phyloP scores from a whole-genome alignment of 345 rosid species.

The Mangifera indica region DNA sequence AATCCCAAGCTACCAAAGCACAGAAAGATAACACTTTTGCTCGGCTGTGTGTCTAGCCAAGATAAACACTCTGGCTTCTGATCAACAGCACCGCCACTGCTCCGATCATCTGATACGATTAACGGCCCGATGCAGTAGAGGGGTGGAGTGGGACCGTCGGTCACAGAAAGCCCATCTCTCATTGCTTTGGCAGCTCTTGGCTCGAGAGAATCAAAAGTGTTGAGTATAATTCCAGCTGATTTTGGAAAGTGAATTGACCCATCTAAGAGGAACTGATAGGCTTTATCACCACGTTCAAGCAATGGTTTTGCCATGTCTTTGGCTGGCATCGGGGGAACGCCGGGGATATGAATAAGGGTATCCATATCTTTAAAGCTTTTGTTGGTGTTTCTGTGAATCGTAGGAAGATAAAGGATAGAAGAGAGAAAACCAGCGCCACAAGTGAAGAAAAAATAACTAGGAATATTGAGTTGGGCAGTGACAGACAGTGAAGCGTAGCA shows the following conservation, averaged over 20 bases:
- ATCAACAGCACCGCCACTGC: too few relatives aligned
- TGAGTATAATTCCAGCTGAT: constrained; percentile 24
- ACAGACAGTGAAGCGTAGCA: too few relatives aligned
- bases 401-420: too few relatives aligned
- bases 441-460: too few relatives aligned
- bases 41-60: too few relatives aligned
- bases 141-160: constrained; percentile 20
- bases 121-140: constrained; percentile 36
- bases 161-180: constrained; percentile 26
- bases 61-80: too few relatives aligned
- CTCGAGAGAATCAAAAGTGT: constrained; percentile 34
- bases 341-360: constrained; percentile 22
- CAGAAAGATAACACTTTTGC: too few relatives aligned
- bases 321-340: constrained; percentile 26
- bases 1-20: too few relatives aligned
- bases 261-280: constrained; percentile 21
- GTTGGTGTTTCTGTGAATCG: too few relatives aligned
- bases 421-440: too few relatives aligned
- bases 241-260: neutral
- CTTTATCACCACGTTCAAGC: constrained; percentile 20
- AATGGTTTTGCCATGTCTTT: constrained; percentile 20
- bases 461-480: too few relatives aligned
- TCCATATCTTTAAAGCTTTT: constrained; percentile 34
- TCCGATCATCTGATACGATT: neutral
- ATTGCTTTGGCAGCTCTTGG: constrained; percentile 15